phyloP scores from a whole-genome alignment of 768 basidiomycete species.

The Tricholoma bakamatsutake region DNA sequence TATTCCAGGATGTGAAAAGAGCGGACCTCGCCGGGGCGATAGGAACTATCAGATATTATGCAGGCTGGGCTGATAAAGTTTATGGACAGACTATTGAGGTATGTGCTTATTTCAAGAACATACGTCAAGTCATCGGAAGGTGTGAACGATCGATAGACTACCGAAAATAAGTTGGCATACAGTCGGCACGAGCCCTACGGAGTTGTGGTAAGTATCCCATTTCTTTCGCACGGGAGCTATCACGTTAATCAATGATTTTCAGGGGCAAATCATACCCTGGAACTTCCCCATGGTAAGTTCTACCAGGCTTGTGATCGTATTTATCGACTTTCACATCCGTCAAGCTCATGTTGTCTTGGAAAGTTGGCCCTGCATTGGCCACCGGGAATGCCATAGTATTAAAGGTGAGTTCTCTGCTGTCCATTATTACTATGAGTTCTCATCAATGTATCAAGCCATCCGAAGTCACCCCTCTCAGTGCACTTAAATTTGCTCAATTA shows the following conservation, averaged over 20 bases:
- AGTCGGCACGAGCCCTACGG: conserved; percentile 14
- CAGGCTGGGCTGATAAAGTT: conserved; percentile 76
- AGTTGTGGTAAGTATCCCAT: not conserved
- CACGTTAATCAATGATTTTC: not conserved
- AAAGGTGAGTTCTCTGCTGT: conserved; percentile 24
- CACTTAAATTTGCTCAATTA: conserved; percentile 44
- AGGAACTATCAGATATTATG: conserved; percentile 58
- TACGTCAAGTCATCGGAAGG: not conserved
- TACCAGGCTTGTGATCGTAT: not conserved
- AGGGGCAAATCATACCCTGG: conserved; percentile 57
- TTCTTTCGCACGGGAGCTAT: not conserved
- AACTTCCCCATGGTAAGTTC: conserved; percentile 30
- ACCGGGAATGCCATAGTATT: conserved; percentile 59
- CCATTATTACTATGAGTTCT: not conserved
- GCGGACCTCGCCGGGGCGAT: conserved; percentile 39
- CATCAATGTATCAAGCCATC: conserved; percentile 39
- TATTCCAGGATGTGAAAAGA: conserved; percentile 35
- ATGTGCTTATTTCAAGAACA: not conserved
- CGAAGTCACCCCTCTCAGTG: conserved; percentile 58
- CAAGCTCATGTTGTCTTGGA: conserved; percentile 3
- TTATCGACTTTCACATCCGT: not conserved
- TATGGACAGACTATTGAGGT: conserved; percentile 52
- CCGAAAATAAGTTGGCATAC: conserved; percentile 53
- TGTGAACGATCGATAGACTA: conserved; percentile 31
- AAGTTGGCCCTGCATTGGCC: conserved; percentile 25